Conservation (phyloP, 2,329 filamentous ascomycete species). For the Colletotrichum brevisporum region DNA sequence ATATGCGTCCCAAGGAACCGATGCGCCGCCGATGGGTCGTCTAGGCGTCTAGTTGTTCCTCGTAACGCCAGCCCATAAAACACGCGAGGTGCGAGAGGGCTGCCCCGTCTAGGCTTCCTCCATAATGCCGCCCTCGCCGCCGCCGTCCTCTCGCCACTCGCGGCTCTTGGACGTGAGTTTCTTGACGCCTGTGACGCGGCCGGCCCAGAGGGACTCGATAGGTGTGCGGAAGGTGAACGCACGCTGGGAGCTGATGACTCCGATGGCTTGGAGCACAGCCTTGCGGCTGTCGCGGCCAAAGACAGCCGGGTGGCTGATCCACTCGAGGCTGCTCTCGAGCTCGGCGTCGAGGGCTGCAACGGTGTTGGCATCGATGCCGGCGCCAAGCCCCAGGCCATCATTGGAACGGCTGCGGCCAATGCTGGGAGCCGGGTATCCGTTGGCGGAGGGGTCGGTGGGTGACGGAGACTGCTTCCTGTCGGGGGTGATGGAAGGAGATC, state of each 20-base stretch:
- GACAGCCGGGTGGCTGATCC: conserved; percentile 97
- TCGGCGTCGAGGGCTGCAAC: conserved; percentile 92
- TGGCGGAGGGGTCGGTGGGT: conserved; percentile 62
- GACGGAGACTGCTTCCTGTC: conserved; percentile 57
- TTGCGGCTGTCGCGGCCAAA: conserved; percentile 96
- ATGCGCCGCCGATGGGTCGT: conserved; percentile 30
- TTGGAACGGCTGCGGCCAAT: conserved; percentile 68
- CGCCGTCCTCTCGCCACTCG: conserved; percentile 91
- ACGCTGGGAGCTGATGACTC: conserved; percentile 94
- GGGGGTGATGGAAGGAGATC: conserved; percentile 61
- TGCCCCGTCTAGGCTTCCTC: conserved; percentile 65
- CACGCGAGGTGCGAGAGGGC: conserved; percentile 21
- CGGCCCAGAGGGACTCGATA: conserved; percentile 91
- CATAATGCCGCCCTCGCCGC: conserved; percentile 77
- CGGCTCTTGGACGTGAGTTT: conserved; percentile 85
- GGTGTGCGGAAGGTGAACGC: conserved; percentile 94
- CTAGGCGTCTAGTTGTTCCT: conserved; percentile 21
- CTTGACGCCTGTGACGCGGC: conserved; percentile 84
- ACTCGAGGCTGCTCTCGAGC: conserved; percentile 90
- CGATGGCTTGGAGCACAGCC: conserved; percentile 94
- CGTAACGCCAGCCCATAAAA: conserved; percentile 31
- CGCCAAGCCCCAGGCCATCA: conserved; percentile 71
- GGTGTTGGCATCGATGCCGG: conserved; percentile 86
- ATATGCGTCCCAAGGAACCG: conserved; percentile 28
- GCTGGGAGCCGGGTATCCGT: conserved; percentile 59